phyloP scores from a whole-genome alignment of 305 asterid species.

The Euphrasia arctica region DNA sequence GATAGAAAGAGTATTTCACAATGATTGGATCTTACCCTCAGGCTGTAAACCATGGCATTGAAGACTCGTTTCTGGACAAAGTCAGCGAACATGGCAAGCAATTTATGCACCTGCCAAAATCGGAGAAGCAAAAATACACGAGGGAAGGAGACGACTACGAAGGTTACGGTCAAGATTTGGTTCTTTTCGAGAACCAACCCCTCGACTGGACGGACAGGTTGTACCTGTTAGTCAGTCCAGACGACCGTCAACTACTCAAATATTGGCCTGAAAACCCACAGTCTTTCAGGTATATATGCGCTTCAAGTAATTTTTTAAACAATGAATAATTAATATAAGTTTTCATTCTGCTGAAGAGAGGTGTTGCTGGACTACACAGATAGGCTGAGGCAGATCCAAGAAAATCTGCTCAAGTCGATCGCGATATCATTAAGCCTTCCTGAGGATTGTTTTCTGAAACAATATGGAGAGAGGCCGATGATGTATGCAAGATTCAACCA shows the following conservation, averaged over 20 bases:
- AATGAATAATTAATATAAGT: not conserved
- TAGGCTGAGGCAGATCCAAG: slow-evolving; percentile 22
- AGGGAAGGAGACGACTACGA: slow-evolving; percentile 31
- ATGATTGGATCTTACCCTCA: not conserved
- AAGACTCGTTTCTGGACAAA: slow-evolving; percentile 33
- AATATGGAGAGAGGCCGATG: slow-evolving; percentile 34
- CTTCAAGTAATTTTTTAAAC: not conserved
- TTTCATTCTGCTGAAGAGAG: slow-evolving; percentile 26
- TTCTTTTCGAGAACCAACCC: slow-evolving; percentile 43
- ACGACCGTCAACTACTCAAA: slow-evolving; percentile 27
- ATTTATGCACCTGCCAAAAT: slow-evolving; percentile 41
- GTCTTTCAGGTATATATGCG: slow-evolving; percentile 34
- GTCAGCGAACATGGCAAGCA: slow-evolving; percentile 27
- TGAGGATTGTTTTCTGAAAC: slow-evolving; percentile 35
- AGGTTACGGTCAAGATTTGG: slow-evolving; percentile 49
- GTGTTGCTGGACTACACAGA: slow-evolving; percentile 32
- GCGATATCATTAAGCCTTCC: slow-evolving; percentile 47
- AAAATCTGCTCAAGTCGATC: slow-evolving; percentile 36
- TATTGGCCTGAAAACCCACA: slow-evolving; percentile 51
- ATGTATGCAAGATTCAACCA: slow-evolving; percentile 44
- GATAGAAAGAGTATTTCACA: too few relatives aligned
- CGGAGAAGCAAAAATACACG: slow-evolving; percentile 40
- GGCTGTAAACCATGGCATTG: slow-evolving; percentile 49
- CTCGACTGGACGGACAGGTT: slow-evolving; percentile 59
- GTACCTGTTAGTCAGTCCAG: slow-evolving; percentile 37